These are phyloP conservation scores for Barnettozyma salicaria DNA, from an alignment of 805 yeast species.

Conservation along the genomic window DNA sequence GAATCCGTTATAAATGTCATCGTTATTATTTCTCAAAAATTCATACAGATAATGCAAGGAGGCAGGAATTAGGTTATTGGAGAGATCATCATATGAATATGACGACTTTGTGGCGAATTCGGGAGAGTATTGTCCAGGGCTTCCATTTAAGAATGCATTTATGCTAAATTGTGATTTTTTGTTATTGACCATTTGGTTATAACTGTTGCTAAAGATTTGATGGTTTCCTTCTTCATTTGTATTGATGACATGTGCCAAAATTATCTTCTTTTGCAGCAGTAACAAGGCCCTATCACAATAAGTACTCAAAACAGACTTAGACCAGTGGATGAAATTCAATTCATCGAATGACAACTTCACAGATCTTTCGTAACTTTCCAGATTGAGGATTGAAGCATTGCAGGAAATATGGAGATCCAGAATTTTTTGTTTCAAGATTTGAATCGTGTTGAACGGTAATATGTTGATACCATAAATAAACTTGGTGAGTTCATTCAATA, in stretches of 20 bases:
- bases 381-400: constrained; percentile 40
- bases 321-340: constrained; percentile 40
- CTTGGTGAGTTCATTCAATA: constrained; percentile 48
- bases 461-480: constrained; percentile 44
- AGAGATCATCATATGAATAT: constrained; percentile 46
- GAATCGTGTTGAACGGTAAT: constrained; percentile 35
- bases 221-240: constrained; percentile 24
- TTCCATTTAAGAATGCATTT: constrained; percentile 17
- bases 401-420: constrained; percentile 44
- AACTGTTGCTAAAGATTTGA: constrained; percentile 23
- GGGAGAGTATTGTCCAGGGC: constrained; percentile 7
- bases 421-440: constrained; percentile 42
- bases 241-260: constrained; percentile 25
- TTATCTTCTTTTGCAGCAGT: constrained; percentile 35
- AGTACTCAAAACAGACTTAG: constrained; percentile 41
- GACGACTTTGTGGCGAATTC: constrained; percentile 6
- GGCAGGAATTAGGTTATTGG: constrained; percentile 50
- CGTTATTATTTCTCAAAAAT: constrained; percentile 45
- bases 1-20: constrained; percentile 42
- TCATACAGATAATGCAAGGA: constrained; percentile 51
- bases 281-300: constrained; percentile 50
- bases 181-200: constrained; percentile 27
- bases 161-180: constrained; percentile 24
- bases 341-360: constrained; percentile 33
- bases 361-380: constrained; percentile 32